Conservation (phyloP, 106 monocot genomes). For the Allium fistulosum region DNA sequence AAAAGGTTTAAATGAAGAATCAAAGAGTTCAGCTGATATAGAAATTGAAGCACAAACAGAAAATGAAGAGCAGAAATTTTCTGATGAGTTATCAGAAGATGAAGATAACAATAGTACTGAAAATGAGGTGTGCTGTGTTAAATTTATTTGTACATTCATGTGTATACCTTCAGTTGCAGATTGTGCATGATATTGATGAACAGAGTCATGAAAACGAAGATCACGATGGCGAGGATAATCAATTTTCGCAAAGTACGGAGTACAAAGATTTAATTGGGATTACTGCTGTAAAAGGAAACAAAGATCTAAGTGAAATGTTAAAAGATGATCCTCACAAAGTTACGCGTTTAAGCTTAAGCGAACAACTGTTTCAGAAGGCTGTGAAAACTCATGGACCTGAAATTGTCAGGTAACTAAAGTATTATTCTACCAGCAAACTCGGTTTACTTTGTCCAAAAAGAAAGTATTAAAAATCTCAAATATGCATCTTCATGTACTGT, state of each 20-base stretch:
- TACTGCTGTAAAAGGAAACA: conserved; percentile 45
- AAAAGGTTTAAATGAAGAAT: conserved; percentile 23
- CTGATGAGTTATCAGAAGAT: conserved; percentile 18
- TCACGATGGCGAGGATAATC: conserved; percentile 29
- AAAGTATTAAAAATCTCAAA: too few species aligned
- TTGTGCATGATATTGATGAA: conserved; percentile 18
- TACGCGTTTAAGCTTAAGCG: conserved; percentile 65
- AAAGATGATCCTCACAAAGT: conserved; percentile 48
- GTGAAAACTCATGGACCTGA: conserved; percentile 41
- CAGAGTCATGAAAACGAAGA: conserved; percentile 31
- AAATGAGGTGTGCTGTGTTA: not conserved
- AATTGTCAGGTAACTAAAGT: conserved; percentile 44
- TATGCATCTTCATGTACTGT: too few species aligned
- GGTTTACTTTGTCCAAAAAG: too few species aligned
- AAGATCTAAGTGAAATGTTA: conserved; percentile 32
- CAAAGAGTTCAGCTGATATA: conserved; percentile 12
- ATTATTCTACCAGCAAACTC: not conserved
- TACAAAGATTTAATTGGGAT: conserved; percentile 74
- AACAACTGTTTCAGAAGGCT: conserved; percentile 51
- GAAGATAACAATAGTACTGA: not conserved
- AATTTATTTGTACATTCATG: not conserved
- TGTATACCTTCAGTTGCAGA: conserved; percentile 6
- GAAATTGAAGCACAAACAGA: conserved; percentile 8
- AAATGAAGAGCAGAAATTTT: conserved; percentile 19
- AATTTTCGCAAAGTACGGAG: conserved; percentile 16